phyloP scores from a whole-genome alignment of 1,139 yeast genomes.

The Suhomyces taliae region DNA sequence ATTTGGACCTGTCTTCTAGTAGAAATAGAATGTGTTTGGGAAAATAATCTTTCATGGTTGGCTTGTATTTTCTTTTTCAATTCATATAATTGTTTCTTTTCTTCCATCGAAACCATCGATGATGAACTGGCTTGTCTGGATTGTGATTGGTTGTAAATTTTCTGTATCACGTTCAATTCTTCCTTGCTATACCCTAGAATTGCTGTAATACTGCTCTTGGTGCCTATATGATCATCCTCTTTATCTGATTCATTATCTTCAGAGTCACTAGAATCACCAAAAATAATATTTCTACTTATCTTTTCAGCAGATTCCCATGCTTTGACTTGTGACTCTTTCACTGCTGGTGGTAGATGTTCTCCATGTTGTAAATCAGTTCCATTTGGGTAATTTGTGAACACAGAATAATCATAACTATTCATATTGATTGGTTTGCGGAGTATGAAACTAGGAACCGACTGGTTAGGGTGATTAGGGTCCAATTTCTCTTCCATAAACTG shows the following conservation, averaged over 20 bases:
- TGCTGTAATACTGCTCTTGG: conserved; percentile 19
- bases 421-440: conserved; percentile 21
- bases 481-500: conserved; percentile 7
- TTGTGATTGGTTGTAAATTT: conserved; percentile 16
- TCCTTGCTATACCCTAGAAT: conserved; percentile 45
- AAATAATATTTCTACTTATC: conserved; percentile 36
- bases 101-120: conserved; percentile 19
- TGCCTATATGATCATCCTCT: not conserved
- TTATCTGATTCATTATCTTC: conserved; percentile 15
- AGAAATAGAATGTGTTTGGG: conserved; percentile 35
- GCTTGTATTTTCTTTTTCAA: conserved; percentile 33
- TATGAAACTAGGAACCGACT: conserved; percentile 17
- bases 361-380: conserved; percentile 22
- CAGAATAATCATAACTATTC: conserved; percentile 25
- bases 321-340: conserved; percentile 37
- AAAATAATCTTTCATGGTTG: conserved; percentile 35
- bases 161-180: conserved; percentile 29
- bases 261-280: conserved; percentile 29
- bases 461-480: conserved; percentile 15
- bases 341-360: conserved; percentile 20
- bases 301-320: conserved; percentile 52
- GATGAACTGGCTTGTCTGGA: conserved; percentile 1
- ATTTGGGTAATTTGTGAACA: conserved; percentile 23
- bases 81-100: conserved; percentile 31
- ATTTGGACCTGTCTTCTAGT: conserved; percentile 44